phyloP scores from a whole-genome alignment of 129 eudicot species.

The Flaveria ramosissima region DNA sequence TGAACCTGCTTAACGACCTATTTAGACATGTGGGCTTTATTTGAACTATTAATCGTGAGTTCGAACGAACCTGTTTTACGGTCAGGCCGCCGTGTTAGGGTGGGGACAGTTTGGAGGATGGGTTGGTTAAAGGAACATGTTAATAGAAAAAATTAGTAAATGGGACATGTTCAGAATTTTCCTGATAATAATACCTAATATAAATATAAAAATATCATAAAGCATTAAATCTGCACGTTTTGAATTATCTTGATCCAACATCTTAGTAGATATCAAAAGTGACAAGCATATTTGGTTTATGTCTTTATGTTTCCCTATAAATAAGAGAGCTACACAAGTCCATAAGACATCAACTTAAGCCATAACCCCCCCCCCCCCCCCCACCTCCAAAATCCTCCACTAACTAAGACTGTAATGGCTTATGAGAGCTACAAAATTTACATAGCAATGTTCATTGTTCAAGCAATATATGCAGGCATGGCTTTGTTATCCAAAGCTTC shows the following conservation, averaged over 20 bases:
- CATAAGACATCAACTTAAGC: conserved; percentile 4
- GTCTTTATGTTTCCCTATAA: conserved; percentile 29
- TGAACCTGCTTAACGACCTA: no score
- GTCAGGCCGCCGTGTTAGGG: no score
- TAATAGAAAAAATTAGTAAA: no score
- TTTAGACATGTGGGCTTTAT: no score
- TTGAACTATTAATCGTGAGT: no score
- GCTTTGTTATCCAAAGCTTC: conserved; percentile 74
- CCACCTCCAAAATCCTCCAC: no score
- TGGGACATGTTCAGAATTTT: no score
- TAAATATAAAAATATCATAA: conserved; percentile 2
- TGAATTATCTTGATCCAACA: conserved; percentile 10
- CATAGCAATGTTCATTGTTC: conserved; percentile 55
- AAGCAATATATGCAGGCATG: conserved; percentile 68
- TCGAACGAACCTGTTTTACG: no score
- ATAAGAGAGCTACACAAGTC: conserved; percentile 22
- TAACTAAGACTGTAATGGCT: conserved; percentile 20
- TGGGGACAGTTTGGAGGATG: no score
- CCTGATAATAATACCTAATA: no score
- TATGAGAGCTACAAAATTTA: conserved; percentile 51
- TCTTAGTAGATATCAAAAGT: conserved; percentile 12
- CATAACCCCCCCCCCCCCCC: neutral
- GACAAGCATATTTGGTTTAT: conserved; percentile 19
- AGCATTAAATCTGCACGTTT: conserved; percentile 12
- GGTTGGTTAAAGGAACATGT: no score